A percentile compares a stretch with the other conserved stretches of the same genome.
phyloP scores from a whole-genome alignment of 2,329 filamentous ascomycete species.

The Neofusicoccum kwambonambiense region DNA sequence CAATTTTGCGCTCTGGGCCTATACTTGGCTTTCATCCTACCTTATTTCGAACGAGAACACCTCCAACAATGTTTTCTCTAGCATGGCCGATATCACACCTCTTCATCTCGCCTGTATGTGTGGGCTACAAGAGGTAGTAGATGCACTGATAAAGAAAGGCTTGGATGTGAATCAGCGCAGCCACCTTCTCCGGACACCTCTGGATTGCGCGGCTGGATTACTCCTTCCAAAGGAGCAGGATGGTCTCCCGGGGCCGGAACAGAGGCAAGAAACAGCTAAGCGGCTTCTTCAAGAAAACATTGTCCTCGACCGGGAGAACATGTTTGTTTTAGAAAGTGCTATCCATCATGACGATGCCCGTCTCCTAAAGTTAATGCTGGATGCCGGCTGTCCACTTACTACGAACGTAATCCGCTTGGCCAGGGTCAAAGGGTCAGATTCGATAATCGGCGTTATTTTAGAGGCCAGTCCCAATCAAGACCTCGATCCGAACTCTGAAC shows the following conservation, averaged over 20 bases:
- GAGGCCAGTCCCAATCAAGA: not conserved
- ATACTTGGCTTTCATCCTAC: not conserved
- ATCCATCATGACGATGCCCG: not conserved
- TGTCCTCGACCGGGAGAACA: not conserved
- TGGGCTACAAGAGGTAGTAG: not conserved
- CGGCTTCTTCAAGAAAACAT: not conserved
- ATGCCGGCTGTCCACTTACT: not conserved
- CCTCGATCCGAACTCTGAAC: not conserved
- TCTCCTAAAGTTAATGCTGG: not conserved
- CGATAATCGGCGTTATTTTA: not conserved
- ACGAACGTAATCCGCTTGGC: not conserved
- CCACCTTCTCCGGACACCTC: not conserved
- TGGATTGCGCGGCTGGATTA: not conserved
- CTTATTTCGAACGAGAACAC: not conserved
- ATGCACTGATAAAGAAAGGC: not conserved
- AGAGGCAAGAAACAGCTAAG: not conserved
- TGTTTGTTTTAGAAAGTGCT: not conserved
- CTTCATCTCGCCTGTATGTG: slow-evolving; percentile 3
- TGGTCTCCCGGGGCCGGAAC: not conserved
- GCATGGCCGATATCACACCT: not conserved
- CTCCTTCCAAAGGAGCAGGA: not conserved
- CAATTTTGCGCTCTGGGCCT: not conserved
- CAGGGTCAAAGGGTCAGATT: not conserved
- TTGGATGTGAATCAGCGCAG: not conserved
- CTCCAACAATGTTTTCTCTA: not conserved